phyloP scores from a whole-genome alignment of 225 moss, liverwort and hornwort species.

The Physcomitrium patens region DNA sequence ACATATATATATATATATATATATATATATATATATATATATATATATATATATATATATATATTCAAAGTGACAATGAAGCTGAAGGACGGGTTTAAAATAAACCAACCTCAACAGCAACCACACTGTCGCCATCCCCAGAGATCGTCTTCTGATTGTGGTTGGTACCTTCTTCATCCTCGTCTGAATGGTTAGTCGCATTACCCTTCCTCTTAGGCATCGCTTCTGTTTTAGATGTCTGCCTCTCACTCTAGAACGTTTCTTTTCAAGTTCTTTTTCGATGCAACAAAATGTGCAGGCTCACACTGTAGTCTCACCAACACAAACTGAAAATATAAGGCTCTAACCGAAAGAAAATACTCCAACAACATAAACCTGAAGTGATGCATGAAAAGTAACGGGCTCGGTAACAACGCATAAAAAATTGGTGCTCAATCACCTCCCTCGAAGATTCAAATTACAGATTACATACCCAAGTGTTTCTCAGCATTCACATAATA shows the following conservation, averaged over 20 bases:
- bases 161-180: conserved; percentile 37
- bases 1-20: too few species aligned
- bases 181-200: conserved; percentile 18
- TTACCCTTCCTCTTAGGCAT: conserved; percentile 46
- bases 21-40: too few species aligned
- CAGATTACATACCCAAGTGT: background rate
- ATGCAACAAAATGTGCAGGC: conserved; percentile 5
- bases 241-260: background rate
- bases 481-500: background rate
- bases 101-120: conserved; percentile 45
- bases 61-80: background rate
- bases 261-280: conserved; percentile 1
- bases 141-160: conserved; percentile 31
- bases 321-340: conserved; percentile 6
- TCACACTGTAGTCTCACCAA: conserved; percentile 1
- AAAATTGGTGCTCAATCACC: background rate
- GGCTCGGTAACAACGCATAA: background rate
- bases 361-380: conserved; percentile 1
- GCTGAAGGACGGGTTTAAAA: background rate
- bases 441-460: background rate
- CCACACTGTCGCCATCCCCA: conserved; percentile 27
- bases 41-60: too few species aligned
- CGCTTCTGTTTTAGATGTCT: background rate
- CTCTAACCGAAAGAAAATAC: background rate
- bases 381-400: background rate